Base-by-base conservation (phyloP, 805 yeast species). In the Wickerhamiella kazuoi region DNA sequence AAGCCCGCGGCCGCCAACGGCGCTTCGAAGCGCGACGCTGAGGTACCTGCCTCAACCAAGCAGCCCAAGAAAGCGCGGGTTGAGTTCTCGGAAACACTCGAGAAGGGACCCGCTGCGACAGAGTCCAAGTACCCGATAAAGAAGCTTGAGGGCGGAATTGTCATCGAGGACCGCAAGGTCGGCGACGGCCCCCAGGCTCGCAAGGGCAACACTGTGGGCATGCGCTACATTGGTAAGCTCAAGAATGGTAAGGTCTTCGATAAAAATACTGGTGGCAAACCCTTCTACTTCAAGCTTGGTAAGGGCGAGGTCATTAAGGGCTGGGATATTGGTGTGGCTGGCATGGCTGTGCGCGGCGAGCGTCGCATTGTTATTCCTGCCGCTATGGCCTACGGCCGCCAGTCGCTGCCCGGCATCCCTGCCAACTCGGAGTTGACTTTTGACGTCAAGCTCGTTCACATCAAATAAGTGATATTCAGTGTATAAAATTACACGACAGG, bases 281-380 rank as follows among this genome's bases (percentile, higher is more conserved):
- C 99, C 56, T 90, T 90, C 63, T 63, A 65, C 48, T 90, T 90
- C 65, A 74, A 72, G 46, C 72, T 90, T 52, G 98, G 98, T 55
- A 80, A 79, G 61, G 98, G 97, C 58, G 98, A 90, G 66, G 96
- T 93, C 51, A 90, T 90, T 69, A 82, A 82, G 63, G 98, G 97
- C 49, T 90, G 94, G 82, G 99, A 90, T 60, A 72, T 87, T 55
- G 99, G 99, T 71, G 90, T 90, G 53, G 84, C 87, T 43, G 97
- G 97, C 60, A 86, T 90, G 96, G 76, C 93, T 42, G 93, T 82
- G 57, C 95, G 95, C 56, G 97, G 97, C 58, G 98, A 90, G 72
- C 86, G 98, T 72, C 77, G 97, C 68, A 83, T 90, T 50, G 72
- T 83, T 45, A 83, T 90, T 50, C 98, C 99, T 52, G 78, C 98